Percentiles rank a stretch among this genome's conserved stretches.
phyloP scores from a whole-genome alignment of 2,329 filamentous ascomycete species.

The Fusarium coffeatum region DNA sequence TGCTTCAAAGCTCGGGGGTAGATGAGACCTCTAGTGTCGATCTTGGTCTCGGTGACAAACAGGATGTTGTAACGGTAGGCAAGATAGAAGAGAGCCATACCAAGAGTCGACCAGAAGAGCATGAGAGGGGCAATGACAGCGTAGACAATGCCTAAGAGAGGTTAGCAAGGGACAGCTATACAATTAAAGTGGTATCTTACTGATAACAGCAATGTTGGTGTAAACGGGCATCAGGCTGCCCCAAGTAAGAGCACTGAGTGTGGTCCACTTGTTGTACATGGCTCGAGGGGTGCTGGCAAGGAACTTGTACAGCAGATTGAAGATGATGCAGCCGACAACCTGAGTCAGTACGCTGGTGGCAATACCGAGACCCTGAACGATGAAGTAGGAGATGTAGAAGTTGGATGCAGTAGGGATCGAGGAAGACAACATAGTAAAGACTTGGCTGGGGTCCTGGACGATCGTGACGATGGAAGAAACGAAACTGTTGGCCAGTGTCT shows the following conservation, averaged over 20 bases:
- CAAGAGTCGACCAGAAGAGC: constrained; percentile 81
- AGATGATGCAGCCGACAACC: constrained; percentile 72
- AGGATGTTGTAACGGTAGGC: constrained; percentile 89
- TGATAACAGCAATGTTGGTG: constrained; percentile 79
- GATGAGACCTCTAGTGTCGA: constrained; percentile 89
- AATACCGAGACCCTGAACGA: constrained; percentile 84
- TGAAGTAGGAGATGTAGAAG: constrained; percentile 92
- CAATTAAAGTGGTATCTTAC: constrained; percentile 50
- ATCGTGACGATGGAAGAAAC: constrained; percentile 74
- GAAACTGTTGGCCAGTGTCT: constrained; percentile 83
- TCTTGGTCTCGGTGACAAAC: constrained; percentile 80
- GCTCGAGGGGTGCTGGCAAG: constrained; percentile 82
- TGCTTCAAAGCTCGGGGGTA: constrained; percentile 93
- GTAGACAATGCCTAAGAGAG: constrained; percentile 72
- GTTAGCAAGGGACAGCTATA: constrained; percentile 34
- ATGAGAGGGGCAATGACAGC: constrained; percentile 86
- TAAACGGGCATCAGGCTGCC: constrained; percentile 81
- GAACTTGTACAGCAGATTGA: constrained; percentile 74
- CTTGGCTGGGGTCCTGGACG: constrained; percentile 68
- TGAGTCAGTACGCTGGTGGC: constrained; percentile 80
- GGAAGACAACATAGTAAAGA: constrained; percentile 73
- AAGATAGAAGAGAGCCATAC: constrained; percentile 82
- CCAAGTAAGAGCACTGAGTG: constrained; percentile 77
- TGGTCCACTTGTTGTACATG: constrained; percentile 79
- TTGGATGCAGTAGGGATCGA: constrained; percentile 87